Evolutionary conservation across 768 basidiomycete species (phyloP), one percentile per base, ranked within the genome.

Genomic region (Glaciozyma antarctica): DNA sequence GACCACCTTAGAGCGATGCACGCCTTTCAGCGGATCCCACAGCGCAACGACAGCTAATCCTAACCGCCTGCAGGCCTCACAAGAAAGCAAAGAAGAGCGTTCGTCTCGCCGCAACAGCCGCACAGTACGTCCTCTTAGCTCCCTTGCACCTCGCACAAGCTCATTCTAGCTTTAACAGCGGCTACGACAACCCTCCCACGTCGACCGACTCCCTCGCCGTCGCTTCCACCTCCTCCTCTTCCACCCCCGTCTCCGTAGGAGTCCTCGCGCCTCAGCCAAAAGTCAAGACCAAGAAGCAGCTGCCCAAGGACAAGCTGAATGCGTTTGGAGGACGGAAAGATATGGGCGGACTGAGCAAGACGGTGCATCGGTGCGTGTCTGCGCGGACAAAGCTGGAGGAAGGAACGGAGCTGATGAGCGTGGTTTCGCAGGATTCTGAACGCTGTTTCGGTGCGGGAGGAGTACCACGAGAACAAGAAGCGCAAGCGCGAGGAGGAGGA

Each of bases 401-500:
- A 28, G 16, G 7, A 9, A 32, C 17, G 32, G 53, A 30, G 52
- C 28, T 38, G 15, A 54, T 38, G 30, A 15, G 38, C 5, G 5
- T 45, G 43, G n/a, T 10, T n/a, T 21, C 44, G 43, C 51, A 70
- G 69, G 63, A 51, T 70, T 19, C 28, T 70, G 22, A 70, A 70
- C 41, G 69, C 69, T 5, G 65, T 28, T 16, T 51, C 57, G 26
- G 30, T 70, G 60, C 49, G 69, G 22, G 62, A 70, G 41, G 65
- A 66, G 44, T 62, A 64, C 60, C 59, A 66, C 13, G 65, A 62
- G 24, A 53, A 60, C 38, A 64, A 64, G 62, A 70, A 70, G 61
- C 69, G 65, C 32, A 63, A 64, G 53, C 56, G 38, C 22, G 68
- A 66, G 15, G 69, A 70, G 26, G 65, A 56, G 53, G 57, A 58